phyloP scores from a whole-genome alignment of 2,329 filamentous ascomycete genomes.

The Aureobasidium sp. region DNA sequence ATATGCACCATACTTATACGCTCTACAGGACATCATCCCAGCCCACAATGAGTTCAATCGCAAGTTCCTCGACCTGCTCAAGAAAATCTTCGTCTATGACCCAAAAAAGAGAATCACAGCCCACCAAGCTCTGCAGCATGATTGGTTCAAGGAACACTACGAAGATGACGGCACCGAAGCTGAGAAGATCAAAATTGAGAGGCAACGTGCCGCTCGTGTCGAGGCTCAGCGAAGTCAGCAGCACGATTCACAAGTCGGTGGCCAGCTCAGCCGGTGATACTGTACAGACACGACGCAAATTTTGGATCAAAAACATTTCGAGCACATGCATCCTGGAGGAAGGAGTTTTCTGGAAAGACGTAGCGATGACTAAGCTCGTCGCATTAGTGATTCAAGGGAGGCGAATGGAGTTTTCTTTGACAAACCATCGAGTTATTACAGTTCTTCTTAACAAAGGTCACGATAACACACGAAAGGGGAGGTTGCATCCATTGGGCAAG shows the following conservation, averaged over 20 bases:
- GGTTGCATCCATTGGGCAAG: slow-evolving; percentile 3
- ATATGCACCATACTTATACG: slow-evolving; percentile 20
- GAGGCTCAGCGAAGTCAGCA: slow-evolving; percentile 6
- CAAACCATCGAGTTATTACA: background rate
- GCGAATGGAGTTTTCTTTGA: background rate
- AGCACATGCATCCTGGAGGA: background rate
- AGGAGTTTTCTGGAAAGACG: background rate
- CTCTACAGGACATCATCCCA: slow-evolving; percentile 54
- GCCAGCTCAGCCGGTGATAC: background rate
- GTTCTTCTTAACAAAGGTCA: background rate
- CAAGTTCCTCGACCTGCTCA: slow-evolving; percentile 55
- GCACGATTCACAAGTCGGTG: background rate
- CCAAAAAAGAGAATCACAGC: slow-evolving; percentile 58
- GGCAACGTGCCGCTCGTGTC: slow-evolving; percentile 16
- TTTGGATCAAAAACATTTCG: background rate
- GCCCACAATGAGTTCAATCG: slow-evolving; percentile 53
- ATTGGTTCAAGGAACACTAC: slow-evolving; percentile 58
- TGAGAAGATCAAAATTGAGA: slow-evolving; percentile 18
- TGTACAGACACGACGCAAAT: slow-evolving; percentile 2
- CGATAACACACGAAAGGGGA: slow-evolving; percentile 11
- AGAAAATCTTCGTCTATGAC: slow-evolving; percentile 60
- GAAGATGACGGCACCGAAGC: slow-evolving; percentile 52
- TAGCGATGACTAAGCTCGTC: background rate
- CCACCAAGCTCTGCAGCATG: slow-evolving; percentile 57
- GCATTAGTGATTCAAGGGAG: background rate